Conservation (phyloP, 768 basidiomycete genomes). For the Grammothele lineata region DNA sequence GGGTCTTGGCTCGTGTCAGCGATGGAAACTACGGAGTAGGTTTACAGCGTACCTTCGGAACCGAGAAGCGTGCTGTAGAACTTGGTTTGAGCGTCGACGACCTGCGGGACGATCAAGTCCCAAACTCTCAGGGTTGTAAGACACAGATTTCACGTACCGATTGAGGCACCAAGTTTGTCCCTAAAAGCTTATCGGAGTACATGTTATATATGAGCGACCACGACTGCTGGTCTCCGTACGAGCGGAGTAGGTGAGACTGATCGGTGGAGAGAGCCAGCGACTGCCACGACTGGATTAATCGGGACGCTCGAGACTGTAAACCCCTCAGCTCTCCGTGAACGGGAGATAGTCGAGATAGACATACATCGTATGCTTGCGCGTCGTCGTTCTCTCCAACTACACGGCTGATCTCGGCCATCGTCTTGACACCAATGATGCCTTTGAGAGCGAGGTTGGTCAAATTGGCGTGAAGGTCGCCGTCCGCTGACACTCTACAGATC, state of each 20-base stretch:
- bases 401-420: slow-evolving; percentile 19
- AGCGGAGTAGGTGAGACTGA: slow-evolving; percentile 3
- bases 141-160: not conserved
- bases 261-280: slow-evolving; percentile 5
- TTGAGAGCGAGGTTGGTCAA: slow-evolving; percentile 22
- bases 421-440: slow-evolving; percentile 22
- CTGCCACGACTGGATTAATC: slow-evolving; percentile 2
- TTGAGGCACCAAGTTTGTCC: slow-evolving; percentile 5
- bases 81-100: slow-evolving; percentile 4
- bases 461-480: slow-evolving; percentile 11
- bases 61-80: slow-evolving; percentile 1
- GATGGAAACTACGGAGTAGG: no score
- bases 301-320: no score
- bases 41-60: not conserved
- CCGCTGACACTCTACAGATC: slow-evolving; percentile 6
- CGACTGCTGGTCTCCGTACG: slow-evolving; percentile 7
- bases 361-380: slow-evolving; percentile 14
- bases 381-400: slow-evolving; percentile 10
- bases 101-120: not conserved
- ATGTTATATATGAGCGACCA: slow-evolving; percentile 17
- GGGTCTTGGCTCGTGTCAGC: not conserved
- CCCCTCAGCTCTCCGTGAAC: no score
- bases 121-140: no score
- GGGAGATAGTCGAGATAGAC: not conserved
- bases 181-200: slow-evolving; percentile 11